phyloP scores from a whole-genome alignment of 805 yeast genomes.

The Sugiyamaella qingdaonensis region DNA sequence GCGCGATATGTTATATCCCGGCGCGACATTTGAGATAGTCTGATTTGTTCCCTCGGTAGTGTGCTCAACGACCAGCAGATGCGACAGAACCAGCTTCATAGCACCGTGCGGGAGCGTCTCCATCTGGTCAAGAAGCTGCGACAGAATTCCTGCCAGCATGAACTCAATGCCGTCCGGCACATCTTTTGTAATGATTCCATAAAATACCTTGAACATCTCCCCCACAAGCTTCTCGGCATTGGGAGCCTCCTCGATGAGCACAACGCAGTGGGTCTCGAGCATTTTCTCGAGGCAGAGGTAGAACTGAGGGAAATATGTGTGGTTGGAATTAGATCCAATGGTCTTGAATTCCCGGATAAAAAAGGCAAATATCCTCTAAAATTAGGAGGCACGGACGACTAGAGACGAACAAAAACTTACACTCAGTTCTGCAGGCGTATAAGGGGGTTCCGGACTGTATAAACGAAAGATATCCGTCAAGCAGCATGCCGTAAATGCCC shows the following conservation, averaged over 20 bases:
- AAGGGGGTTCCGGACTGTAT: constrained; percentile 90
- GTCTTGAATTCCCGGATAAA: constrained; percentile 59
- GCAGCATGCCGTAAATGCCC: constrained; percentile 67
- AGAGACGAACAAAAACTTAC: neutral
- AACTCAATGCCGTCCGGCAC: constrained; percentile 55
- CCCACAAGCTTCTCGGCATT: constrained; percentile 53
- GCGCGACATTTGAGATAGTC: constrained; percentile 35
- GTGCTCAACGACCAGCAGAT: constrained; percentile 42
- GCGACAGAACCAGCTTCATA: constrained; percentile 60
- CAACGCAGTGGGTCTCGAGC: constrained; percentile 71
- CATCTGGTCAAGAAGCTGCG: constrained; percentile 70
- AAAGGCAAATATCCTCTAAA: constrained; percentile 51
- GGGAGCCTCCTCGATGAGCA: constrained; percentile 70
- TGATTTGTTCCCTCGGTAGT: constrained; percentile 22
- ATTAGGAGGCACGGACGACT: neutral
- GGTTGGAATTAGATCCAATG: constrained; percentile 42
- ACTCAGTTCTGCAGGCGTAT: constrained; percentile 53
- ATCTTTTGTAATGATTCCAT: constrained; percentile 44
- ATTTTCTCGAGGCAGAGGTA: constrained; percentile 61
- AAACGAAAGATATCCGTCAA: constrained; percentile 69
- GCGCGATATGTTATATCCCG: constrained; percentile 62
- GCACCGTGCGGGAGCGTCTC: constrained; percentile 59
- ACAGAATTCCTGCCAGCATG: constrained; percentile 49
- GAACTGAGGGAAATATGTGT: constrained; percentile 59
- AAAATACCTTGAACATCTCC: constrained; percentile 57